A percentile compares a stretch with the other conserved stretches of the same genome.
These are phyloP conservation scores for Boletus insuetus DNA, from an alignment of 768 basidiomycete species.

Conservation along the genomic window DNA sequence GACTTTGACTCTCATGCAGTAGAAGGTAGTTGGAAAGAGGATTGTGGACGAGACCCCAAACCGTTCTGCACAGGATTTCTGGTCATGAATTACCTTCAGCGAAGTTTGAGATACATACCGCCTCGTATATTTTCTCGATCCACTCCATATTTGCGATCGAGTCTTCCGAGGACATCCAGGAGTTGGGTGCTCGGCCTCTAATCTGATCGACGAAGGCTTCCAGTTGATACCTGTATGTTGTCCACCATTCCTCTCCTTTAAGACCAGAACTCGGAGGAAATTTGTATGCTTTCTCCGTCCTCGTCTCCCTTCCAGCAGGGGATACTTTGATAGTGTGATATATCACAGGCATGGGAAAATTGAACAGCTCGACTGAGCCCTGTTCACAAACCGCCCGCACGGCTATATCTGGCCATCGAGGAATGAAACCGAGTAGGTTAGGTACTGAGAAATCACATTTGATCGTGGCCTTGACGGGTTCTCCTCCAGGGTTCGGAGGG, in stretches of 20 bases:
- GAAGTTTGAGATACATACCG: constrained; percentile 33
- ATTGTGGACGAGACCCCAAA: constrained; percentile 35
- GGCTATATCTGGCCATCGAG: constrained; percentile 35
- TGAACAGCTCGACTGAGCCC: constrained; percentile 40
- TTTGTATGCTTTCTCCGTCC: constrained; percentile 45
- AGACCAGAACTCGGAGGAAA: constrained; percentile 28
- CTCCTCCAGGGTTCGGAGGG: constrained; percentile 22
- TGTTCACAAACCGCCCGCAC: constrained; percentile 43
- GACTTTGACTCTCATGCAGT: not conserved
- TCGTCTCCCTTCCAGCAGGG: constrained; percentile 29
- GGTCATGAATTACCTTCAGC: not conserved
- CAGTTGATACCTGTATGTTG: constrained; percentile 52
- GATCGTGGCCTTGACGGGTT: constrained; percentile 37
- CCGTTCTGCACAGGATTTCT: constrained; percentile 22
- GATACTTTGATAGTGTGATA: constrained; percentile 50
- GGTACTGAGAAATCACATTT: constrained; percentile 34
- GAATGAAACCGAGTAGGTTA: constrained; percentile 34
- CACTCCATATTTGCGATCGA: constrained; percentile 54
- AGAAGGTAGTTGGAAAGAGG: constrained; percentile 23
- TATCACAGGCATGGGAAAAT: constrained; percentile 44
- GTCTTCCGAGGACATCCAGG: constrained; percentile 55
- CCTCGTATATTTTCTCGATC: constrained; percentile 56
- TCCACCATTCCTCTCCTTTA: constrained; percentile 59
- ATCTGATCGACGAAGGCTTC: constrained; percentile 64
- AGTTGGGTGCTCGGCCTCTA: constrained; percentile 47